Evolutionary conservation across 495 filamentous ascomycete genomes (phyloP), one percentile per base, ranked within the genome.

Genomic region (Podospora tetraspora): DNA sequence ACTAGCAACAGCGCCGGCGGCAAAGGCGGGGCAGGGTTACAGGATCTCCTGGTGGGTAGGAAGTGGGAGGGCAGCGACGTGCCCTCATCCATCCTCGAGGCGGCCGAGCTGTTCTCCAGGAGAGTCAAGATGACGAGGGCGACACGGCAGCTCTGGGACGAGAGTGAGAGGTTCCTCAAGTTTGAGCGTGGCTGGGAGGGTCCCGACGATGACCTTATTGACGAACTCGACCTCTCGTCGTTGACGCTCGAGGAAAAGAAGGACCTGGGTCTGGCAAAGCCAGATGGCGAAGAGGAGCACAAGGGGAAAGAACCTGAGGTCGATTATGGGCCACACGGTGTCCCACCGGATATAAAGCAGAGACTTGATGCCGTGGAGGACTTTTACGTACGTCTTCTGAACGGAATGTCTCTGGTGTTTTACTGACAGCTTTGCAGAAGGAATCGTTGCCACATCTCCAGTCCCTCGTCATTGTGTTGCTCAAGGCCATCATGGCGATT

Each of bases 101-200:
- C 96, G n/a, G 95, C 95, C 8, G 90, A 91, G 69, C 82, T 99
- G 3, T 99, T 99, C 74, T 91, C 93, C 3, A 90, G 85, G 57
- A 85, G 96, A 63, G 93, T 97, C 72, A 85, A 94, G 68, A 96
- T 94, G 85, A 94, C 92, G 0, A 82, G 96, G 64, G 92, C 92
- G 1, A 95, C 95, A 83, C 87, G 89, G 62, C 96, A 99, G 77
- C 81, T 99, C 37, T 99, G 95, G 95, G 88, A 96, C 71, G 94
- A 97, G 77, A 85, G 94, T 56, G 93, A 97, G 74, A 86, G 84
- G 57, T 98, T 94, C 69, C 90, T 97, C 79, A 93, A 90, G 74
- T 94, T 91, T 69, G 94, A 97, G 69, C 84, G 95, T 56, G 94
- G 94, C 3, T 97, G 92, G 92, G 87, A 90, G 60, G 81, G 81